Evolutionary conservation across 306 rosid genomes (phyloP).

Genomic region (Clitoria ternatea): DNA sequence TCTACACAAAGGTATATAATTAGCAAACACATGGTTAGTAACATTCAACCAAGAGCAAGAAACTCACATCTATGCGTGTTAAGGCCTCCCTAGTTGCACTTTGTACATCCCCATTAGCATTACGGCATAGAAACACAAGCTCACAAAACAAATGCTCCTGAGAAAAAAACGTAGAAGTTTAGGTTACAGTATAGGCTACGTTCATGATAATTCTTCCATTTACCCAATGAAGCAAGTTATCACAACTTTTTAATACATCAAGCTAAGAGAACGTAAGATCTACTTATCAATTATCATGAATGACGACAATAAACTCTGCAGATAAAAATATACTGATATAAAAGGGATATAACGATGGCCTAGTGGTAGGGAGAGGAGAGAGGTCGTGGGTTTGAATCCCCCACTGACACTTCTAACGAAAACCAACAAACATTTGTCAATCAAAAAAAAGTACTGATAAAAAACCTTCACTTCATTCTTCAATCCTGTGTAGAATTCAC

Average conservation of each 20-base stretch:
- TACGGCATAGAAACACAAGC: slow-evolving; percentile 54
- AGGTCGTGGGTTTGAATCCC: no score
- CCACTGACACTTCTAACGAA: no score
- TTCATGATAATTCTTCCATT: not conserved
- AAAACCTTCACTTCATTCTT: slow-evolving; percentile 60
- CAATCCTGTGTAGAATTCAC: slow-evolving; percentile 49
- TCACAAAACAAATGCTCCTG: slow-evolving; percentile 69
- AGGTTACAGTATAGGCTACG: not conserved
- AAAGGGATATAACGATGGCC: no score
- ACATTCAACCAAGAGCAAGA: slow-evolving; percentile 15
- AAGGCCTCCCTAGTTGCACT: slow-evolving; percentile 65
- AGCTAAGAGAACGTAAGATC: not conserved
- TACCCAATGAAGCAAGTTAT: not conserved
- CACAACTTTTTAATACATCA: not conserved
- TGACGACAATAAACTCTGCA: not conserved
- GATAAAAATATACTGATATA: slow-evolving; percentile 18
- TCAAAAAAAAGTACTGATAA: no score
- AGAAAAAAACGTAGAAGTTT: slow-evolving; percentile 1
- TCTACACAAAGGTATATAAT: not conserved
- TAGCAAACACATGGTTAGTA: not conserved
- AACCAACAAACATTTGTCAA: no score
- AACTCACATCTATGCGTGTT: slow-evolving; percentile 57
- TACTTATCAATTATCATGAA: not conserved
- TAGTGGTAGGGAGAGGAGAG: no score
- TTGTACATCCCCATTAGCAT: slow-evolving; percentile 58